These are phyloP conservation scores for Cyclotella baltica DNA, from an alignment of 108 stramenopile species.

Conservation along the genomic window DNA sequence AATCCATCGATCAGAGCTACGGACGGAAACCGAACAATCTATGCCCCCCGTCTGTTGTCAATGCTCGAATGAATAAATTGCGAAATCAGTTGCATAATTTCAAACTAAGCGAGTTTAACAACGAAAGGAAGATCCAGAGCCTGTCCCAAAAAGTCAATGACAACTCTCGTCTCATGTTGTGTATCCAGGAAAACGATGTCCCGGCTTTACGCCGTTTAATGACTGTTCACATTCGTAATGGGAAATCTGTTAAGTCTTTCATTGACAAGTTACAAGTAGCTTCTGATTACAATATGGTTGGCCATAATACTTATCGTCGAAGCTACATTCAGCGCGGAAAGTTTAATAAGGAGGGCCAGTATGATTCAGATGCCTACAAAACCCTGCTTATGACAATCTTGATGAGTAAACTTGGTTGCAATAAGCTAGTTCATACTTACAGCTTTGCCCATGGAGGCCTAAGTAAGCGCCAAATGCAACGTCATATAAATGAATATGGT, in stretches of 20 bases:
- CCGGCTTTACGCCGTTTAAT: neutral
- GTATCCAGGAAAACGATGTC: neutral
- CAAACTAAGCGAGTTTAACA: neutral
- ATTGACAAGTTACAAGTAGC: neutral
- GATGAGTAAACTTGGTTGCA: constrained; percentile 17
- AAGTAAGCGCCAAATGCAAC: constrained; percentile 15
- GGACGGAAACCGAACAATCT: neutral
- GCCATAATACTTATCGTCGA: neutral
- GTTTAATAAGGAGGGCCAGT: neutral
- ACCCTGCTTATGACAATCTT: constrained; percentile 1
- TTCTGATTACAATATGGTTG: neutral
- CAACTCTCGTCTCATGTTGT: neutral
- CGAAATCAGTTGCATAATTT: neutral
- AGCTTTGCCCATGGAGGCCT: constrained; percentile 2
- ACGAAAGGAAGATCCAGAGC: neutral
- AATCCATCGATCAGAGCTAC: neutral
- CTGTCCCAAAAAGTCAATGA: neutral
- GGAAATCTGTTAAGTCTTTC: neutral
- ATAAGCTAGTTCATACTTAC: constrained; percentile 4
- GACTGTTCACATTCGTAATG: neutral
- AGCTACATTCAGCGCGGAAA: neutral
- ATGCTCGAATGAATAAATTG: neutral
- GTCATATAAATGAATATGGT: constrained; percentile 7
- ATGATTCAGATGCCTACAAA: neutral
- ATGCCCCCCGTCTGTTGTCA: neutral